A percentile compares a stretch with the other conserved stretches of the same genome.
phyloP scores from a whole-genome alignment of 202 grass and related monocot species.

The Cymbopogon flexuosus region DNA sequence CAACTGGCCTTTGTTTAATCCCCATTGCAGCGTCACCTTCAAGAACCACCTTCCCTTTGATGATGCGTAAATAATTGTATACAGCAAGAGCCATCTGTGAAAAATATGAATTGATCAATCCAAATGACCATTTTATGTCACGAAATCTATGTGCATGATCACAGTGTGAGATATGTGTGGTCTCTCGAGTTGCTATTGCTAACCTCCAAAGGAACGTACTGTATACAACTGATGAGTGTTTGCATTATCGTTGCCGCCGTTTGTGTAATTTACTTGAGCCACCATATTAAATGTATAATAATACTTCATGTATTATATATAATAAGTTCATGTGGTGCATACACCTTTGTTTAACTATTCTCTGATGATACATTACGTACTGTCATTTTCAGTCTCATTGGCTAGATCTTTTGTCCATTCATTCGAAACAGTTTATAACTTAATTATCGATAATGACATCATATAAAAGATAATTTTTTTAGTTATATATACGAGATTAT shows the following conservation, averaged over 20 bases:
- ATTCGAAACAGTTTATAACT: background rate
- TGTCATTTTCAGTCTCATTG: conserved; percentile 4
- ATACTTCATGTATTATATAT: background rate
- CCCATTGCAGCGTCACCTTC: conserved; percentile 13
- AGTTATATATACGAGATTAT: background rate
- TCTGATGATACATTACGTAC: conserved; percentile 10
- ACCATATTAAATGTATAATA: background rate
- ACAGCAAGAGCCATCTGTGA: background rate
- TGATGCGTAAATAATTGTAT: conserved; percentile 20
- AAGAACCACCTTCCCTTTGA: conserved; percentile 32
- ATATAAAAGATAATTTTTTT: background rate
- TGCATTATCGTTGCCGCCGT: background rate
- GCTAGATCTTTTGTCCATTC: background rate
- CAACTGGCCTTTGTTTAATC: conserved; percentile 39
- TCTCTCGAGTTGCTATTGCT: background rate
- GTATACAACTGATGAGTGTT: background rate
- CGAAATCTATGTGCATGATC: conserved; percentile 14
- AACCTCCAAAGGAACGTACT: background rate
- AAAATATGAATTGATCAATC: conserved; percentile 17
- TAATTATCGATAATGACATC: background rate
- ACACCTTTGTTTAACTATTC: conserved; percentile 1
- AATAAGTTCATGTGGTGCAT: background rate
- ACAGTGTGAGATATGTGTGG: conserved; percentile 2
- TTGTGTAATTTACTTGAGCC: background rate
- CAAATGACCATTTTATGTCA: conserved; percentile 26